A percentile compares a stretch with the other conserved stretches of the same genome.
These are phyloP conservation scores for Arthrobotrys entomopaga DNA, from an alignment of 2,329 filamentous ascomycete species.

Conservation along the genomic window DNA sequence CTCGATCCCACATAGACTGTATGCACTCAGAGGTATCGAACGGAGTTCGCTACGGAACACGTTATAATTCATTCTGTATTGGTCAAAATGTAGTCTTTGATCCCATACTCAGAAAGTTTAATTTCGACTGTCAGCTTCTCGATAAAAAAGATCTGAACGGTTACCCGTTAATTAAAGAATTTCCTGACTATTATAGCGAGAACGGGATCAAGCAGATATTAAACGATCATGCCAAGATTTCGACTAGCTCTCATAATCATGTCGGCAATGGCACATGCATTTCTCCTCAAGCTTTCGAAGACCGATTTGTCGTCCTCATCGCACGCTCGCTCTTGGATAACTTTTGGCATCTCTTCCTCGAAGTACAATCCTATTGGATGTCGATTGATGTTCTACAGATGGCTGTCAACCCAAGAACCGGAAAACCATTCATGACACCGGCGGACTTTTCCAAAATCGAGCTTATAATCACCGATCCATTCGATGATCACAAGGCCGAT, in stretches of 20 bases:
- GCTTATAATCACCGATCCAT: conserved; percentile 62
- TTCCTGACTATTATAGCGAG: neutral
- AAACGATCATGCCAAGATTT: neutral
- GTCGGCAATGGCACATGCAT: neutral
- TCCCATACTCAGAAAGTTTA: conserved; percentile 41
- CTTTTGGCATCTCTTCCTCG: conserved; percentile 61
- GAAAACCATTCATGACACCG: conserved; percentile 56
- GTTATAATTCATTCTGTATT: conserved; percentile 57
- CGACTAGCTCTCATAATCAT: neutral
- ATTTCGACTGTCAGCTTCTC: conserved; percentile 56
- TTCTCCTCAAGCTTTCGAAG: conserved; percentile 3
- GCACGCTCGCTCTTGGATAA: conserved; percentile 56
- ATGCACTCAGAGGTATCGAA: conserved; percentile 40
- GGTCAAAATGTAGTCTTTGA: conserved; percentile 54
- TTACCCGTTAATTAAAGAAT: neutral
- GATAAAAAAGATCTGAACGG: conserved; percentile 4
- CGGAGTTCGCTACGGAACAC: conserved; percentile 8
- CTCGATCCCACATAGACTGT: conserved; percentile 58
- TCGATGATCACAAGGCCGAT: conserved; percentile 60
- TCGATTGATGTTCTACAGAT: conserved; percentile 61
- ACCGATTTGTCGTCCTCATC: conserved; percentile 58
- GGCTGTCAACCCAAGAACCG: conserved; percentile 39
- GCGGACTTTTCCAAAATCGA: conserved; percentile 59
- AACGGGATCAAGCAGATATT: neutral
- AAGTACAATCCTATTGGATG: conserved; percentile 61